These are phyloP conservation scores for Solanum piurae DNA, from an alignment of 257 asterid genomes.

Conservation along the genomic window DNA sequence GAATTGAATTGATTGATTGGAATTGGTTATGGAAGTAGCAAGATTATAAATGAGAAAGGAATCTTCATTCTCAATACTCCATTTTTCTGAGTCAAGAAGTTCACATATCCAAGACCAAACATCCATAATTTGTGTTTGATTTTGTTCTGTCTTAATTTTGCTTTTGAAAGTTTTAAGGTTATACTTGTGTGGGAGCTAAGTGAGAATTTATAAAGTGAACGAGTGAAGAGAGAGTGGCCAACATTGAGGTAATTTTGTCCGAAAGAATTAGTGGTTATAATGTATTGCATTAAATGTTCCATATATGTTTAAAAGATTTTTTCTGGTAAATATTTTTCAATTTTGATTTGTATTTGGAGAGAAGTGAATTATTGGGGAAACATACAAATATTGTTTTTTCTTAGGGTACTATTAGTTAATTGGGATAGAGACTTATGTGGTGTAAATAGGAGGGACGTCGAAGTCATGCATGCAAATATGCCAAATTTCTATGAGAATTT, in stretches of 20 bases:
- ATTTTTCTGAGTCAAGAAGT: slow-evolving; percentile 48
- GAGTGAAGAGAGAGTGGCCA: slow-evolving; percentile 47
- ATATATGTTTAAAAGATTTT: background rate
- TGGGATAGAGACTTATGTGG: background rate
- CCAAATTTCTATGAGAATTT: background rate
- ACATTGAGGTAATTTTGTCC: slow-evolving; percentile 43
- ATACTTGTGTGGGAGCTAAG: background rate
- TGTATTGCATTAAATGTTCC: slow-evolving; percentile 7
- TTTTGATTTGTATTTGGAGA: background rate
- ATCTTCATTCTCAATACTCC: slow-evolving; percentile 8
- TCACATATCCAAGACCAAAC: slow-evolving; percentile 87
- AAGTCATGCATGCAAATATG: background rate
- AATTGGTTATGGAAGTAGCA: slow-evolving; percentile 16
- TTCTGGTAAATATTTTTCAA: background rate
- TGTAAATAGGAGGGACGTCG: background rate
- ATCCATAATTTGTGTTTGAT: slow-evolving; percentile 35
- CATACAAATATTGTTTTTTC: background rate
- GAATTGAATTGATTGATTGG: slow-evolving; percentile 34
- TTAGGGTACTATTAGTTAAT: background rate
- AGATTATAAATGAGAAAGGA: slow-evolving; percentile 33
- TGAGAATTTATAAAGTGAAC: slow-evolving; percentile 24
- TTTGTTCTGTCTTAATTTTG: background rate
- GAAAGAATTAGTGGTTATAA: slow-evolving; percentile 14
- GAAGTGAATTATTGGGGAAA: background rate
- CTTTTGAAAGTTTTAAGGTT: background rate